phyloP scores from a whole-genome alignment of 306 rosid species.

The Ziziphus jujuba region DNA sequence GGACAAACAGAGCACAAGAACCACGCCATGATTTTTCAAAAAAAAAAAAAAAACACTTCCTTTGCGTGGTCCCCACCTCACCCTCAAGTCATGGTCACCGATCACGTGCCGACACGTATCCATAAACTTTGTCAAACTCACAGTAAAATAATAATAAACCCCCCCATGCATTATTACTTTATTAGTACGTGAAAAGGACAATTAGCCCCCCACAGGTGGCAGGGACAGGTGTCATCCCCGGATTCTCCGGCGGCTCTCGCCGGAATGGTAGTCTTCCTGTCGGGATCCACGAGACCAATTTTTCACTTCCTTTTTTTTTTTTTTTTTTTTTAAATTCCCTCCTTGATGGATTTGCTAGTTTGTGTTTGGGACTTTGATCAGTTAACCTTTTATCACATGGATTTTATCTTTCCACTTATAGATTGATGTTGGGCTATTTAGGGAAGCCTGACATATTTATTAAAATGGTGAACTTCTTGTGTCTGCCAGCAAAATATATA shows the following conservation, averaged over 20 bases:
- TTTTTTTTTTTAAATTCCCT: background rate
- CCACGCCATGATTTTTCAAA: conserved; percentile 51
- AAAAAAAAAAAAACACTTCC: conserved; percentile 24
- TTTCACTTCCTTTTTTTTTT: background rate
- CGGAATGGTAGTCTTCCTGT: conserved; percentile 36
- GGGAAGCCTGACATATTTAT: conserved; percentile 5
- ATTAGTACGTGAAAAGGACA: conserved; percentile 37
- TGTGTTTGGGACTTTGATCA: no score
- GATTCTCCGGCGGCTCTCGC: conserved; percentile 22
- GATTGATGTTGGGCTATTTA: background rate
- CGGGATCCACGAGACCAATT: conserved; percentile 29
- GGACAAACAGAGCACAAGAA: conserved; percentile 42
- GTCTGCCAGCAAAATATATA: background rate
- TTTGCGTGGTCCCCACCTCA: conserved; percentile 47
- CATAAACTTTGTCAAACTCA: conserved; percentile 34
- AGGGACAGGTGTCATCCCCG: conserved; percentile 35
- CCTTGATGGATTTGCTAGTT: background rate
- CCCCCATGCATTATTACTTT: conserved; percentile 55
- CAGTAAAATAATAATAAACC: conserved; percentile 29
- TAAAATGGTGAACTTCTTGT: conserved; percentile 9
- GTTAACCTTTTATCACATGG: background rate
- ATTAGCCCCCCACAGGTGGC: conserved; percentile 33
- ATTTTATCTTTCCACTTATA: background rate
- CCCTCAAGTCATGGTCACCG: conserved; percentile 23
- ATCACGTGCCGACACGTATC: conserved; percentile 40